Base-by-base conservation (phyloP, 1,284 basidiomycete species). In the Ustilago vetiveriae region DNA sequence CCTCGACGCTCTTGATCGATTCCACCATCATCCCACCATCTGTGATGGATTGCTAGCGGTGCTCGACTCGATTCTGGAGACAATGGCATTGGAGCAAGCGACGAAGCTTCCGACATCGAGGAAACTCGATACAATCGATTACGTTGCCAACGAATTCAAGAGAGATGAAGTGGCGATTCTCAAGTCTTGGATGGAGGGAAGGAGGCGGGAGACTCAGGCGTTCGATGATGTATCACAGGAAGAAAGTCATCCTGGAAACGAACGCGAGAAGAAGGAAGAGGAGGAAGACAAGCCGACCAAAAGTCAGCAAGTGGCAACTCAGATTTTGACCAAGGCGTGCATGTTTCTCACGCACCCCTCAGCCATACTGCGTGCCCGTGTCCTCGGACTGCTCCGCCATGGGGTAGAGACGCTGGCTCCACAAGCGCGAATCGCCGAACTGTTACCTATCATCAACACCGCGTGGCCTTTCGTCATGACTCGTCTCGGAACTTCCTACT, bases 391-490 rank as follows among this genome's bases (percentile, higher is more conserved):
- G 1, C 42, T 78, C 6, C 52, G 40, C 6, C 52, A 71, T 43
- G 76, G 74, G 8, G 58, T 71, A 16, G 41, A 42, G 6, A 57
- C 71, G 3, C 64, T 78, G 2, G 68, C 58, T 2, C 57, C 65
- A 1, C 68, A 74, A 43, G n/a, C 33, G 0, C 58, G 74, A 8
- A 56, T 60, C 2, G 60, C 56, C 8, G 76, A 79, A 32, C 53
- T 80, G 8, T 54, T 81, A 24, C 74, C 78, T 1, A 47, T 78
- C 24, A 39, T 82, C 60, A 74, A 78, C 42, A 44, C 45, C 0
- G 75, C 72, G 1, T 82, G 80, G 80, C 80, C 80, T 0, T 52
- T 70, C 10, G 32, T 82, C 19, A 58, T 81, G 49, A 67, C 72
- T 1, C 66, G 80, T 6, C 64, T 82, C 1, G 79, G 79, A 0